Conservation (phyloP, 371 early-diverging fungal species). For the Rhizopus delemar region DNA sequence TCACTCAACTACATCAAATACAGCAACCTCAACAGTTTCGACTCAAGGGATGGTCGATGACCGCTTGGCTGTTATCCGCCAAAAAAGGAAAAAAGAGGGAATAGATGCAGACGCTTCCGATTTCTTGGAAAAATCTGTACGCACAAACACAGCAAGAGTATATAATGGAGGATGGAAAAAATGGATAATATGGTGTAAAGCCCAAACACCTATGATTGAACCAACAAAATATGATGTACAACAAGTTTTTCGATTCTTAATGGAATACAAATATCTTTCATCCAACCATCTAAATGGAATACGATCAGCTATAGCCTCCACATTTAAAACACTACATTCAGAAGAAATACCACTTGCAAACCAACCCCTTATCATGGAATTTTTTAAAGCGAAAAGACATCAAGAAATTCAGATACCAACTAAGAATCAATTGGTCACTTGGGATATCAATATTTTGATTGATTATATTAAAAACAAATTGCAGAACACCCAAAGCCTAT, state of each 20-base stretch:
- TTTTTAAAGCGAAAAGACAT: constrained; percentile 9
- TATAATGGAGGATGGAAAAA: not conserved
- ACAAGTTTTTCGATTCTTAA: constrained; percentile 1
- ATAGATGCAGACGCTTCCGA: too few relatives aligned
- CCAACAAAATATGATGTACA: not conserved
- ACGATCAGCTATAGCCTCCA: constrained; percentile 2
- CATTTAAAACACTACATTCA: constrained; percentile 1
- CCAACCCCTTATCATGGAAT: not conserved
- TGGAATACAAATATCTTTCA: not conserved
- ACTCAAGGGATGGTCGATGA: too few relatives aligned
- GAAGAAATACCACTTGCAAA: not conserved
- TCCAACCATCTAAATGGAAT: not conserved
- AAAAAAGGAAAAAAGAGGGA: too few relatives aligned
- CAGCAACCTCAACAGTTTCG: too few relatives aligned
- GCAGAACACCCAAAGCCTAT: not conserved
- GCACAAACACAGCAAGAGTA: not conserved
- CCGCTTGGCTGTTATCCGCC: too few relatives aligned
- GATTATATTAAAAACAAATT: constrained; percentile 1
- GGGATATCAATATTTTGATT: constrained; percentile 9
- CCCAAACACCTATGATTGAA: not conserved
- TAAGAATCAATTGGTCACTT: not conserved
- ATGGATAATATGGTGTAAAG: not conserved
- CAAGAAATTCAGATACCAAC: not conserved
- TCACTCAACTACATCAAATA: too few relatives aligned
- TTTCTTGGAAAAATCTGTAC: not conserved